Evolutionary conservation across 805 yeast species (phyloP), one percentile per base, ranked within the genome.

Genomic region (Myxozyma neotropica): DNA sequence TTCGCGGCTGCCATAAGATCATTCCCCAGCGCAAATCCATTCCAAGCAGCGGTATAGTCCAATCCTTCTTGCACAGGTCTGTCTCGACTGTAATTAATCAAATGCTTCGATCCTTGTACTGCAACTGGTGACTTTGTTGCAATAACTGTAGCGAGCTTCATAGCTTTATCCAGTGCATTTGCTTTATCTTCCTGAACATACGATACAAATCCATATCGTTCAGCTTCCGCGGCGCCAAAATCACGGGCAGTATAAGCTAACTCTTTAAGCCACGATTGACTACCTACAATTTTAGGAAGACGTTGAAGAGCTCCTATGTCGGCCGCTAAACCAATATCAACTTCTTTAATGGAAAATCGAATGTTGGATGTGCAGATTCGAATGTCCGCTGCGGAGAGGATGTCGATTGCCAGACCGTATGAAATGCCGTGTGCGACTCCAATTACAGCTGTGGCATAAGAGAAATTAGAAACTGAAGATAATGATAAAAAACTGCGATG

Each of bases 221-320:
- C 65, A 0, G 92, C 90, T 59, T 82, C 85, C n/a, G 75, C 73
- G 1, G 82, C 80, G 15, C 74, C 73, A 60, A 86, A 86, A 12
- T 72, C 70, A 26, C 81, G 80, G 7, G 86, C 93, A 0, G 90
- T 84, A 63, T 83, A 77, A 3, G 87, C 83, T 49, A 82, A 72
- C 65, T 85, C 87, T 69, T 79, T 80, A 61, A 86, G 73, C 74
- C 82, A 77, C 4, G 89, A 83, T 15, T 76, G 73, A 70, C 85
- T 85, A 44, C 79, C 79, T 19, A 80, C 79, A 0, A 84, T 57
- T 19, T 69, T 68, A 4, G 89, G 86, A 58, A 87, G 68, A 69
- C 93, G 77, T 72, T 88, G 92, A 58, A 88, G 75, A 1, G 88
- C 79, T 3, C 95, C 95, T 68, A 88, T 86, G 70, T 88, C 94